Conservation (phyloP, 257 asterid species). For the Jacaranda copaia region DNA sequence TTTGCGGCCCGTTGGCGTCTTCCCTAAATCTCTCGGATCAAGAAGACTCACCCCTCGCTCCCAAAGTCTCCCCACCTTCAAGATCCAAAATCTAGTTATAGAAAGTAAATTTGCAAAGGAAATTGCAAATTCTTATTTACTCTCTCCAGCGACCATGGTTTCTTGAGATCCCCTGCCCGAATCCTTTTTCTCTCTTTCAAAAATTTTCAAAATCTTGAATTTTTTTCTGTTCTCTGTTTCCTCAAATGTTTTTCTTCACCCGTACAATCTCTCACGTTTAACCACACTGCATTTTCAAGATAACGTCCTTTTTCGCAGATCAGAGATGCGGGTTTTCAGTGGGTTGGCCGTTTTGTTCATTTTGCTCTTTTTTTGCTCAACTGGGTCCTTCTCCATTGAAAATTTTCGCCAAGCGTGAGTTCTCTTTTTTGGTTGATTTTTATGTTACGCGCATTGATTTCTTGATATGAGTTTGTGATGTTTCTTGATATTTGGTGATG, state of each 20-base stretch:
- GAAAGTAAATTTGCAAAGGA: conserved; percentile 11
- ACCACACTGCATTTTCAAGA: conserved; percentile 45
- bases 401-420: conserved; percentile 89
- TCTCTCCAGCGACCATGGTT: conserved; percentile 38
- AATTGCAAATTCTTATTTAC: neutral
- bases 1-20: conserved; percentile 41
- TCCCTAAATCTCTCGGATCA: conserved; percentile 39
- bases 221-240: too few species aligned
- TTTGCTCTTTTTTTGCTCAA: conserved; percentile 52
- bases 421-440: conserved; percentile 6
- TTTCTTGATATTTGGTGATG: conserved; percentile 31
- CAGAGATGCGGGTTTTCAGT: conserved; percentile 66
- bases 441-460: conserved; percentile 32
- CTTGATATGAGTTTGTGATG: conserved; percentile 13
- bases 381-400: conserved; percentile 58
- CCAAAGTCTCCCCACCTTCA: conserved; percentile 31
- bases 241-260: conserved; percentile 29
- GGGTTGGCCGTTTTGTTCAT: conserved; percentile 46
- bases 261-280: conserved; percentile 27
- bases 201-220: conserved; percentile 28
- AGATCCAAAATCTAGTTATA: conserved; percentile 54
- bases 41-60: conserved; percentile 37
- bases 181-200: conserved; percentile 14
- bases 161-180: conserved; percentile 49
- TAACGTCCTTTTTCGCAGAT: conserved; percentile 40